phyloP scores from a whole-genome alignment of 805 yeast genomes.

The Ascoidea rubescens region DNA sequence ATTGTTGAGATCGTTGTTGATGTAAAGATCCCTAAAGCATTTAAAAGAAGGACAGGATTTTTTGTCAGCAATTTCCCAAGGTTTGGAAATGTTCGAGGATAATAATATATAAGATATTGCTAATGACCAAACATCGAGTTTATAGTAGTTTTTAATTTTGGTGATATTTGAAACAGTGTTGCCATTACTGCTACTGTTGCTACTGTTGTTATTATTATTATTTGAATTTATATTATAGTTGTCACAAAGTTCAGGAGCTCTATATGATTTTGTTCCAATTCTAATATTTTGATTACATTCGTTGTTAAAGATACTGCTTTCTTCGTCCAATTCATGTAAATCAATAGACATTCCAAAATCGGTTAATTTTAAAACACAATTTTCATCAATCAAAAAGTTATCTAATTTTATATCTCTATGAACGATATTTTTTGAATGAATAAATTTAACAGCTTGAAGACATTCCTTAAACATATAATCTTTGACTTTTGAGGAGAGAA shows the following conservation, averaged over 20 bases:
- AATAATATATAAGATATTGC: constrained; percentile 7
- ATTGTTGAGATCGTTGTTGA: constrained; percentile 12
- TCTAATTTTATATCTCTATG: constrained; percentile 92
- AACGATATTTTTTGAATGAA: constrained; percentile 56
- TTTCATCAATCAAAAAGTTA: constrained; percentile 69
- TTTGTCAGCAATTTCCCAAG: constrained; percentile 9
- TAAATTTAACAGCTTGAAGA: constrained; percentile 42
- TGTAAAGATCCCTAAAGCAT: neutral
- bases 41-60: neutral
- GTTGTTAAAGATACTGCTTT: neutral
- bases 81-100: constrained; percentile 4
- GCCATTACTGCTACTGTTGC: no score
- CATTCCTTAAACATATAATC: constrained; percentile 10
- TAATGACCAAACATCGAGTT: constrained; percentile 8
- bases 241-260: constrained; percentile 9
- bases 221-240: constrained; percentile 2
- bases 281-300: neutral
- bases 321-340: neutral
- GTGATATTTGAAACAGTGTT: neutral
- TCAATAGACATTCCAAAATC: constrained; percentile 56
- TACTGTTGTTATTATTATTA: neutral
- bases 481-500: constrained; percentile 1
- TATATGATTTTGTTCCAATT: constrained; percentile 9
- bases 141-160: neutral
- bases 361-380: constrained; percentile 82